Percentiles rank a stretch among this genome's conserved stretches.
Conservation (phyloP, 805 yeast genomes). For the Yarrowia hollandica region DNA sequence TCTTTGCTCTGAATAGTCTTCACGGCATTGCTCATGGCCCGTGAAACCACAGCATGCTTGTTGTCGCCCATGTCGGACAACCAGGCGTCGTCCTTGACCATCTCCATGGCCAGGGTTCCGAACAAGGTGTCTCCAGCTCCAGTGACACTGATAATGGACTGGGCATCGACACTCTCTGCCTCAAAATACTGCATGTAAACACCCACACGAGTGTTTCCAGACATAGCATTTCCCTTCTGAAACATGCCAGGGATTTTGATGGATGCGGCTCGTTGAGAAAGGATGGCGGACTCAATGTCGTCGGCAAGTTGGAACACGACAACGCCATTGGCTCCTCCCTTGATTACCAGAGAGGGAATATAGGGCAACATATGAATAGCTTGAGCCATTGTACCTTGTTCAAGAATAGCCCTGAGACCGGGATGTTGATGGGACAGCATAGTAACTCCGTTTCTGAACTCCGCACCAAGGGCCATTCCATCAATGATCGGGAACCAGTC, state of each 20-base stretch:
- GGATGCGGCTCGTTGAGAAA: slow-evolving; percentile 30
- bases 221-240: slow-evolving; percentile 10
- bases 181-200: slow-evolving; percentile 63
- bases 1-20: slow-evolving; percentile 40
- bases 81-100: slow-evolving; percentile 40
- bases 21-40: slow-evolving; percentile 45
- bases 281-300: slow-evolving; percentile 32
- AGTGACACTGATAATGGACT: slow-evolving; percentile 61
- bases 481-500: slow-evolving; percentile 78
- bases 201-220: slow-evolving; percentile 44
- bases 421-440: slow-evolving; percentile 37
- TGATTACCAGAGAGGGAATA: slow-evolving; percentile 63
- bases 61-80: slow-evolving; percentile 39
- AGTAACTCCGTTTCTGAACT: slow-evolving; percentile 51
- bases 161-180: slow-evolving; percentile 44
- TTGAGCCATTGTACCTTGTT: slow-evolving; percentile 55
- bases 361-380: slow-evolving; percentile 73
- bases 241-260: background rate
- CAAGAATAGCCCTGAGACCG: slow-evolving; percentile 39
- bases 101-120: slow-evolving; percentile 58
- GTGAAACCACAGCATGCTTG: slow-evolving; percentile 38
- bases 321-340: slow-evolving; percentile 68
- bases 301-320: slow-evolving; percentile 45
- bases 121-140: slow-evolving; percentile 87
- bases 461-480: slow-evolving; percentile 50